Evolutionary conservation across 2,329 filamentous ascomycete species (phyloP), one percentile per base, ranked within the genome.

Genomic region (Curvularia hawaiiensis): DNA sequence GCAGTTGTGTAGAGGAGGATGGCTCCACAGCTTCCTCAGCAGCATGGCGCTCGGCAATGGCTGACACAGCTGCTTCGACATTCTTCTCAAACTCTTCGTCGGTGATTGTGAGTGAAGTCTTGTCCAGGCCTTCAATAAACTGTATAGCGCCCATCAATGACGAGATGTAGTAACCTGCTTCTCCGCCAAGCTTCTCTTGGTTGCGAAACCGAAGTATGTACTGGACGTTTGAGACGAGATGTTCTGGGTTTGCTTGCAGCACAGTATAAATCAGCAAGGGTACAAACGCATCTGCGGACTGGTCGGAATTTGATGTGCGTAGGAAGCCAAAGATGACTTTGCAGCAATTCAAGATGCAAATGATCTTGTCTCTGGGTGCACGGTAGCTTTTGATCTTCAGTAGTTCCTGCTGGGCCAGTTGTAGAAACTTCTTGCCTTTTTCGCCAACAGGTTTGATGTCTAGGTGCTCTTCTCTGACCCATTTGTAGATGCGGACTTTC

Each of bases 271-370:
- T 99, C 54, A 99, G 83, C 28, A 98, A 83, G 3, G 4, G 95
- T 90, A 73, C 92, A 68, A 99, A 99, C 0, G 94, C 92, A 78
- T 99, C 95, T 12, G 95, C 95, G 1, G 94, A 98, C 22, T 93
- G 94, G 74, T 99, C 95, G 1, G 90, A 90, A 77, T 96, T 96
- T 52, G 91, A 88, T 73, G 97, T 96, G 65, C 94, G 93, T 51
- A 99, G 81, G 48, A 97, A 86, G 18, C 94, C 95, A 77, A 99
- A 98, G 62, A 99, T 98, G 62, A 99, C 96, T 78, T 99, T 99
- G 85, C 95, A 99, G 79, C 93, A 97, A 78, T 99, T 99, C 54
- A 99, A 80, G 45, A 98, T 92, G 76, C 95, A 99, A 49, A 99
- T 98, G 54, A 99, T 95, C 78, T 99, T 99, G 80, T 99, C 95